Conservation (phyloP, 805 yeast species). For the Wickerhamomyces canadensis region DNA sequence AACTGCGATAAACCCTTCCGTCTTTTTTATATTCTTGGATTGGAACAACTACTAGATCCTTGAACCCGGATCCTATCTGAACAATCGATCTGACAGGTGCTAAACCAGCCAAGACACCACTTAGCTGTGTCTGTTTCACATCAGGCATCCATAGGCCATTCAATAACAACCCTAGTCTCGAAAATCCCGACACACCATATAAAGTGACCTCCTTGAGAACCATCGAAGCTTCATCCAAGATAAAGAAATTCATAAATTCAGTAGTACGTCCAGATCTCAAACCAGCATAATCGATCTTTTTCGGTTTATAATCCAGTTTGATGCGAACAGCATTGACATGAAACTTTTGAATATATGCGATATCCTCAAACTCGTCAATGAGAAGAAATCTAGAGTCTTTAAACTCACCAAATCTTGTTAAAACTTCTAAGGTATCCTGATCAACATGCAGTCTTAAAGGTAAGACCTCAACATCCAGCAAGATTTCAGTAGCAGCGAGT, state of each 20-base stretch:
- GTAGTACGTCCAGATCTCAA: constrained; percentile 80
- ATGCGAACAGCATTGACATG: constrained; percentile 54
- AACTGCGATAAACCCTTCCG: constrained; percentile 59
- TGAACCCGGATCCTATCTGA: constrained; percentile 72
- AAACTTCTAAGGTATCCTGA: constrained; percentile 87
- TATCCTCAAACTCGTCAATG: constrained; percentile 55
- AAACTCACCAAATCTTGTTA: constrained; percentile 76
- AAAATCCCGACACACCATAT: constrained; percentile 75
- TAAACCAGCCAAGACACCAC: constrained; percentile 77
- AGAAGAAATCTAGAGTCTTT: constrained; percentile 63
- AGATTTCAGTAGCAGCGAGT: constrained; percentile 65
- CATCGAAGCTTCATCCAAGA: constrained; percentile 79
- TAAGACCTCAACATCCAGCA: constrained; percentile 46
- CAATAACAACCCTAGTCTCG: constrained; percentile 48
- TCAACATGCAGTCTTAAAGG: constrained; percentile 85
- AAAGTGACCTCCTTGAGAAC: constrained; percentile 53
- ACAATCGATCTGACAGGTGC: constrained; percentile 77
- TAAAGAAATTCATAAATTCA: constrained; percentile 85
- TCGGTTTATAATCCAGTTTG: constrained; percentile 87
- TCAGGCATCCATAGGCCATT: constrained; percentile 85
- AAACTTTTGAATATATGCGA: constrained; percentile 62
- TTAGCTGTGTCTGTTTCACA: constrained; percentile 72
- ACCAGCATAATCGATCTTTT: constrained; percentile 79
- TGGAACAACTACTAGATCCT: constrained; percentile 69
- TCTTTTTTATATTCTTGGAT: constrained; percentile 68